Evolutionary conservation across 257 asterid species (phyloP), one percentile per base, ranked within the genome.

Genomic region (Ophiorrhiza pumila): DNA sequence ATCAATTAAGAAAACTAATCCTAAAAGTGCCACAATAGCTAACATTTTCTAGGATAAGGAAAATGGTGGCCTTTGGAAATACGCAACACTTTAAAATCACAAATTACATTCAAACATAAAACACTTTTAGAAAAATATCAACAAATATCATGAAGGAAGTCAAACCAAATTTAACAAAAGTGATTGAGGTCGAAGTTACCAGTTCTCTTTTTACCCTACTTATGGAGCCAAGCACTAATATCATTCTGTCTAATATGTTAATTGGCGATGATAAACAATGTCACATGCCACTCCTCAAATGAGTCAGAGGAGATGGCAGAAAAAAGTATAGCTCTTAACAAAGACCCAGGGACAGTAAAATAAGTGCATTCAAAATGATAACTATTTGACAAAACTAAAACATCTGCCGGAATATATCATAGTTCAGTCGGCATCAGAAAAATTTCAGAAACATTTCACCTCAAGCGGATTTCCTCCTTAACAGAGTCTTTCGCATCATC

Each of bases 381-480:
- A 64, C 37, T 66, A 22, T 43, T n/a, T 31, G 4, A 15, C 23
- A 29, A 18, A 56, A 31, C 52, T 8, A 56, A 62, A 39, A 22
- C 71, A 39, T 29, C 20, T n/a, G n/a, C n/a, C n/a, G n/a, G n/a
- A n/a, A n/a, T n/a, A n/a, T n/a, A 31, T 35, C 43, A 23, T 50
- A 45, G 37, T 55, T 18, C 35, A 23, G 49, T 20, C 35, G 47
- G 5, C 17, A 14, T 35, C 12, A 8, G 27, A 42, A 67, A 64
- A 68, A 46, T 25, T 75, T 23, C 61, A 53, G 63, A 49, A 59
- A 14, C 0, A 25, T 10, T 31, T 80, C 80, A 90, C 99, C 98
- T 87, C 81, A 95, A 78, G 68, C 99, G 90, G 69, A 89, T 95
- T 80, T 95, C 99, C 80, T 95, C 99, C 78, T 90, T 95, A 27